phyloP scores from a whole-genome alignment of 805 yeast species.

The Schwanniomyces pseudopolymorphus region DNA sequence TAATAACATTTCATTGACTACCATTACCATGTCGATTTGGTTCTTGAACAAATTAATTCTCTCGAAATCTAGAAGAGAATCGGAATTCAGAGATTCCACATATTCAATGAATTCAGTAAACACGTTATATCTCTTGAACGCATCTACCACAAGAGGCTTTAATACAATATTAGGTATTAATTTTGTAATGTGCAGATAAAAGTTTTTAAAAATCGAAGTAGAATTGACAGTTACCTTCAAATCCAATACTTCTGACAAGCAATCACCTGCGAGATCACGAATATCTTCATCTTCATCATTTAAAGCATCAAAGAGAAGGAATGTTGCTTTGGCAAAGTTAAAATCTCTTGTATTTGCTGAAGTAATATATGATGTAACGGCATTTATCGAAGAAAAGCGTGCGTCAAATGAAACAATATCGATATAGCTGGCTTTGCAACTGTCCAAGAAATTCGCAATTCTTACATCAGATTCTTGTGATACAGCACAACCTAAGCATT shows the following conservation, averaged over 20 bases:
- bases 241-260: constrained; percentile 32
- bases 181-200: not conserved
- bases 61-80: constrained; percentile 63
- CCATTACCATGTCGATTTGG: constrained; percentile 17
- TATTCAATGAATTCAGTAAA: not conserved
- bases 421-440: not conserved
- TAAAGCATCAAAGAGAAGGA: constrained; percentile 36
- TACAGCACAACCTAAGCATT: constrained; percentile 50
- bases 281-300: constrained; percentile 70
- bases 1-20: not conserved
- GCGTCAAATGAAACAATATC: not conserved
- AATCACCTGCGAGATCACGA: constrained; percentile 46
- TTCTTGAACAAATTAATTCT: constrained; percentile 66
- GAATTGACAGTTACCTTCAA: constrained; percentile 4
- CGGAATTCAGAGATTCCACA: constrained; percentile 12
- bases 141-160: not conserved
- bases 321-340: constrained; percentile 14
- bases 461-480: constrained; percentile 7
- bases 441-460: not conserved
- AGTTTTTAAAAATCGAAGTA: not conserved
- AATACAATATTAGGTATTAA: not conserved
- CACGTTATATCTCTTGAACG: not conserved
- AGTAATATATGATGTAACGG: not conserved
- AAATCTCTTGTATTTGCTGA: not conserved
- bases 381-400: not conserved